Evolutionary conservation across 169 alveolate species (phyloP), one percentile per base, ranked within the genome.

Genomic region (Neospora caninum): DNA sequence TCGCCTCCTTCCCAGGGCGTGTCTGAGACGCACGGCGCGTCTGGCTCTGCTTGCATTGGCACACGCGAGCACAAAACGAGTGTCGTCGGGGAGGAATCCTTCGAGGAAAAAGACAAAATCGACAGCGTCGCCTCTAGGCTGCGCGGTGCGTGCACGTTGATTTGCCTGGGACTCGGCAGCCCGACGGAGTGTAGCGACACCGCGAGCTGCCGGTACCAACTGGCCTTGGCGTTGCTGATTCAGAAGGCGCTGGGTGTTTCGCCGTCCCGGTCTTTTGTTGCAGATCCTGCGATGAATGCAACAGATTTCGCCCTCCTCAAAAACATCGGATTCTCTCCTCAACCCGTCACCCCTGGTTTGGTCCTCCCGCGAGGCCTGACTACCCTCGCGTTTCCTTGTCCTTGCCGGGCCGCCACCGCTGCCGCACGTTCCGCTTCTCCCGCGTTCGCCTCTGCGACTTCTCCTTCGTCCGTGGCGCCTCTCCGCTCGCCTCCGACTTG

Each of bases 111-210:
- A 49, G 22, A 13, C 58, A 13, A 49, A 49, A 13, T 4, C 4
- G 58, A 49, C 58, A 13, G 58, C 58, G 58, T 13, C 4, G 58
- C 4, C 4, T 13, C 22, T 7, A 49, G 13, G 22, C 13, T 4
- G 58, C 58, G 13, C 13, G 58, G 58, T 7, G 13, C 4, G 7
- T 64, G 73, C n/a, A 16, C 39, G n/a, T n/a, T 73, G 84, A 16
- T 73, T 16, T 73, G 84, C n/a, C 84, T 73, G 43, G 84, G 84
- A 1, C 84, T 73, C 1, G 84, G 84, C 31, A 73, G 84, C 43
- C 84, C 84, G 39, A 73, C 84, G 42, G 84, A 73, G 42, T 34
- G 84, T n/a, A 73, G 84, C 25, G 84, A 73, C 43, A 73, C 49
- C 39, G 42, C 84, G 27, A 73, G 84, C 43, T 34, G 84, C 20